Percentiles rank a stretch among this genome's conserved stretches.
phyloP scores from a whole-genome alignment of 176 grass and related monocot genomes.

The Panicum miliaceum region DNA sequence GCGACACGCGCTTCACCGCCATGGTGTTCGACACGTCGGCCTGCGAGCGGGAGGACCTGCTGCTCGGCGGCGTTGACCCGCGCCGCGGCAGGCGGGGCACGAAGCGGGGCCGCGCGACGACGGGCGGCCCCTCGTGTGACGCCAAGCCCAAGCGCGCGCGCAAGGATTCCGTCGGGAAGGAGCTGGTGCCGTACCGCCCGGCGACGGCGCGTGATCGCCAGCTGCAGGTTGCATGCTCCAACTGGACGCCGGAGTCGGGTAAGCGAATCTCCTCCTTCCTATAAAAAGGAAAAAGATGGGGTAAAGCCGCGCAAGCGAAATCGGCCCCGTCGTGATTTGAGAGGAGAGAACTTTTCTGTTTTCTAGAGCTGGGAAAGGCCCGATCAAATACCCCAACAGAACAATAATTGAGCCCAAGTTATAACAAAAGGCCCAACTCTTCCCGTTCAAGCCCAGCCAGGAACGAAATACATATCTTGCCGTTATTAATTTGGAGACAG shows the following conservation, averaged over 20 bases:
- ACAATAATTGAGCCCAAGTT: neutral
- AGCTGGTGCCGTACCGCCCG: constrained; percentile 44
- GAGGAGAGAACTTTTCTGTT: too few relatives aligned
- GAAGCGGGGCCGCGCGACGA: constrained; percentile 41
- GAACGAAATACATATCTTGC: too few relatives aligned
- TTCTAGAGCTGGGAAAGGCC: too few relatives aligned
- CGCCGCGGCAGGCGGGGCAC: constrained; percentile 6
- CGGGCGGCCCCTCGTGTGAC: neutral
- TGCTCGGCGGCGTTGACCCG: neutral
- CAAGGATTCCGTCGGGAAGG: constrained; percentile 46
- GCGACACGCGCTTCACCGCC: constrained; percentile 62
- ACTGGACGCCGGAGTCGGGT: constrained; percentile 4
- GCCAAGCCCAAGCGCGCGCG: neutral
- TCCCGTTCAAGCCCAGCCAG: too few relatives aligned
- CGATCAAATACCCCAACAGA: neutral
- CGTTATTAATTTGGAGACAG: too few relatives aligned
- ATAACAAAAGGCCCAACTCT: neutral
- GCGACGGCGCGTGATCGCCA: constrained; percentile 11
- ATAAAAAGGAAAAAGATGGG: too few relatives aligned
- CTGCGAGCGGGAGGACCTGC: constrained; percentile 67
- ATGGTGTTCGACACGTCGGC: constrained; percentile 72
- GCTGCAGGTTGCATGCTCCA: neutral
- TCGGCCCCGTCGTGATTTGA: neutral
- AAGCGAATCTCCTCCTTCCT: neutral
- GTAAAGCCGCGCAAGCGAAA: too few relatives aligned